phyloP scores from a whole-genome alignment of 2,329 filamentous ascomycete species.

The Phyllosticta citrichinensis region DNA sequence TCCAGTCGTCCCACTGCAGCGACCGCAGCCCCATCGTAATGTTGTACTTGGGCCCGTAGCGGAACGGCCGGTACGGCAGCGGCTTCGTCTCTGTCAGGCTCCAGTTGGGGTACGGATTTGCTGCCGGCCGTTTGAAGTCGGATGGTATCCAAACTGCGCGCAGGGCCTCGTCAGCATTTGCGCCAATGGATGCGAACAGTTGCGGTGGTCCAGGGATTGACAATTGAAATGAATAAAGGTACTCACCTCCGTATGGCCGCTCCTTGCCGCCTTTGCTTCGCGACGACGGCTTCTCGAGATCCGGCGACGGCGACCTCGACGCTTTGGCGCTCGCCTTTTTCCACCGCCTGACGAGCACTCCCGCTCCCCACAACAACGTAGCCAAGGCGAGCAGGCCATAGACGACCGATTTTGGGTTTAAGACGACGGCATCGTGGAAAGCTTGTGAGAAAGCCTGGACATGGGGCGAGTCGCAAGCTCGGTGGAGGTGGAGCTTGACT shows the following conservation, averaged over 20 bases:
- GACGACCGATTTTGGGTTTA: constrained; percentile 16
- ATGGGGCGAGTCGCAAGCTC: constrained; percentile 5
- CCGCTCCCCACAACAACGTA: constrained; percentile 22
- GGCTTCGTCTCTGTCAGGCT: constrained; percentile 59
- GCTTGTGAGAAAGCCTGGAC: constrained; percentile 1
- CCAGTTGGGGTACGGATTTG: constrained; percentile 58
- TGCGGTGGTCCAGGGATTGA: too few relatives aligned
- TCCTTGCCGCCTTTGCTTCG: constrained; percentile 22
- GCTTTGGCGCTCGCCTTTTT: constrained; percentile 13
- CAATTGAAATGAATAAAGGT: not conserved
- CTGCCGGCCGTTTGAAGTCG: constrained; percentile 49
- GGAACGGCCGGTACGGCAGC: constrained; percentile 68
- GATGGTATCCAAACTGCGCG: constrained; percentile 46
- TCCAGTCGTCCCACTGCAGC: constrained; percentile 65
- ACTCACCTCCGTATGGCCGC: constrained; percentile 38
- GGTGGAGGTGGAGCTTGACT: constrained; percentile 14
- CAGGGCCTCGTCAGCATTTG: constrained; percentile 8
- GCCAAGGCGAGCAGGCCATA: constrained; percentile 25
- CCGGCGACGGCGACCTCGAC: constrained; percentile 24
- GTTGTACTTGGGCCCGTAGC: constrained; percentile 66
- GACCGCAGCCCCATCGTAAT: constrained; percentile 68
- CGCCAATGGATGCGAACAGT: not conserved
- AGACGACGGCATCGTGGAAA: not conserved
- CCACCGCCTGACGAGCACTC: constrained; percentile 20
- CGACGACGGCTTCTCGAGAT: constrained; percentile 36